phyloP scores from a whole-genome alignment of 176 grass and related monocot species.

The Oryza meridionalis region DNA sequence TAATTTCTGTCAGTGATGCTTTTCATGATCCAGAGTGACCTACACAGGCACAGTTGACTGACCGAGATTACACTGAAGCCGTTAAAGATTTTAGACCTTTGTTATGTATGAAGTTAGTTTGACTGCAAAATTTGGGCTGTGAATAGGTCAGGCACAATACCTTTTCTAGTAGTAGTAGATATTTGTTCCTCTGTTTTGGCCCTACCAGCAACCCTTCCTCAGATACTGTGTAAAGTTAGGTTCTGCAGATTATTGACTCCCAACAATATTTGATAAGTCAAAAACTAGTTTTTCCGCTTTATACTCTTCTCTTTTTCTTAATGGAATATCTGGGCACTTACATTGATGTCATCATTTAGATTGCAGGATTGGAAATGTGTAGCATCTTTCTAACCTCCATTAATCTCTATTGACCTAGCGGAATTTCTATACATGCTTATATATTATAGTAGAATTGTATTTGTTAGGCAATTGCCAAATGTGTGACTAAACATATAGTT shows the following conservation, averaged over 20 bases:
- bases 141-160: conserved; percentile 19
- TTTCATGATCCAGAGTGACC: neutral
- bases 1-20: neutral
- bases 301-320: neutral
- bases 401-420: neutral
- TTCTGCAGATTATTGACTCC: neutral
- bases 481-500: too few species aligned
- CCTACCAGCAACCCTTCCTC: neutral
- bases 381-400: neutral
- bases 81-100: conserved; percentile 23
- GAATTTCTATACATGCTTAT: neutral
- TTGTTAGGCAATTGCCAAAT: too few species aligned
- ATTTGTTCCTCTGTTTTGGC: conserved; percentile 14
- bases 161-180: conserved; percentile 9
- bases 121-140: conserved; percentile 2
- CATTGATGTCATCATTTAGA: neutral
- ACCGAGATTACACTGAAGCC: conserved; percentile 15
- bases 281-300: neutral
- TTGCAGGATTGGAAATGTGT: neutral
- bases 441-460: neutral
- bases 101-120: neutral
- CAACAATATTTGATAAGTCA: neutral
- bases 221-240: neutral
- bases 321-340: neutral
- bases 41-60: neutral